phyloP scores from a whole-genome alignment of 495 filamentous ascomycete species.

The Aspergillus olivimuriae region DNA sequence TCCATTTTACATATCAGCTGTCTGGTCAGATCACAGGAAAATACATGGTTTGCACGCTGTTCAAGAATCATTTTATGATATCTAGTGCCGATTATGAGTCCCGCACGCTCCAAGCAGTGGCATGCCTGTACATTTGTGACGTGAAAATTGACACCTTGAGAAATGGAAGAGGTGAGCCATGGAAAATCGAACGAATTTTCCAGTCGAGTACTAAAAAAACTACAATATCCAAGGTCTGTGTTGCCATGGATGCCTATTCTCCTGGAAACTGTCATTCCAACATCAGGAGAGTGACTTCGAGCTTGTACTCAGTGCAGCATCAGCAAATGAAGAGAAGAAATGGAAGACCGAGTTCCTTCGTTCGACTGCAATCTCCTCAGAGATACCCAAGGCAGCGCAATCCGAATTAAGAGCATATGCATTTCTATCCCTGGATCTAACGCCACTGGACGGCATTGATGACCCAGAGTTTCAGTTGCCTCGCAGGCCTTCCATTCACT shows the following conservation, averaged over 20 bases:
- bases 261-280: conserved; percentile 92
- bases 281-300: conserved; percentile 71
- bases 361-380: conserved; percentile 19
- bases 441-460: conserved; percentile 66
- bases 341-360: conserved; percentile 54
- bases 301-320: conserved; percentile 83
- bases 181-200: too few relatives aligned
- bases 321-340: conserved; percentile 67
- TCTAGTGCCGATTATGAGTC: conserved; percentile 57
- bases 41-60: conserved; percentile 86
- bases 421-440: conserved; percentile 59
- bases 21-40: conserved; percentile 59
- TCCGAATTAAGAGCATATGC: conserved; percentile 33
- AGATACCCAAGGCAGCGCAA: conserved; percentile 17
- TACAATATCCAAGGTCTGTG: too few relatives aligned
- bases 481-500: conserved; percentile 74
- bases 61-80: conserved; percentile 72
- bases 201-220: too few relatives aligned
- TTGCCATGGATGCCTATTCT: conserved; percentile 77
- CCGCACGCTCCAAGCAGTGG: conserved; percentile 63
- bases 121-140: conserved; percentile 64
- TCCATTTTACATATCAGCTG: conserved; percentile 78
- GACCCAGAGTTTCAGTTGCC: conserved; percentile 65
- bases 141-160: conserved; percentile 68
- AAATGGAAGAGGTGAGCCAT: conserved; percentile 69